phyloP scores from a whole-genome alignment of 345 rosid species.

The Microcos paniculata region DNA sequence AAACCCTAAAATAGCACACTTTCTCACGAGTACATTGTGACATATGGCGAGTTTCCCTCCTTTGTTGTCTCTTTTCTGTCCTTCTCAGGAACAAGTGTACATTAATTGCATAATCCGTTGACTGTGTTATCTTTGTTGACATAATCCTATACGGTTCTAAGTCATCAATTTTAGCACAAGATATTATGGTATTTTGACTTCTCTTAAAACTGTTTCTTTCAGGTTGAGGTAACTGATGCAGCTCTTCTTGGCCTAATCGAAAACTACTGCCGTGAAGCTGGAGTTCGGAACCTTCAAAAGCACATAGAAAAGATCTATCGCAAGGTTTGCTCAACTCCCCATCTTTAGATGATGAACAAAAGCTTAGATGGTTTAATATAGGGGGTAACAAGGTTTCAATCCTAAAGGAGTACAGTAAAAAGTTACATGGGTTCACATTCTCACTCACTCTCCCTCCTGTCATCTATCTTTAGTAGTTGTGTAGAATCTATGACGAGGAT shows the following conservation, averaged over 20 bases:
- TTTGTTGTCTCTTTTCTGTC: not conserved
- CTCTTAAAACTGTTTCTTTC: slow-evolving; percentile 23
- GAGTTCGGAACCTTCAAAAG: slow-evolving; percentile 96
- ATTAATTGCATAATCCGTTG: not conserved
- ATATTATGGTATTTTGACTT: not conserved
- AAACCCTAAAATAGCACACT: not conserved
- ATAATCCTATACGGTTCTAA: not conserved
- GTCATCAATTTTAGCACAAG: not conserved
- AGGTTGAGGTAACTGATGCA: slow-evolving; percentile 92
- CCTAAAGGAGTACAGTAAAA: not conserved
- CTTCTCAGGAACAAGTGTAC: not conserved
- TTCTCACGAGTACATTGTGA: not conserved
- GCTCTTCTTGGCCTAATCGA: slow-evolving; percentile 92
- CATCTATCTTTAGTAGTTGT: not conserved
- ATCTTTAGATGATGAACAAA: not conserved
- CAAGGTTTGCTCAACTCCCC: slow-evolving; percentile 50
- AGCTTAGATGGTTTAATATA: slow-evolving; percentile 64
- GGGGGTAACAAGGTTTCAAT: slow-evolving; percentile 84
- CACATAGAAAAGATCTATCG: slow-evolving; percentile 96
- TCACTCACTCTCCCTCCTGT: not conserved
- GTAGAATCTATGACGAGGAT: not conserved
- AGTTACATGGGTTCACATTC: not conserved
- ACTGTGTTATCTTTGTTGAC: not conserved
- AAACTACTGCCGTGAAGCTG: slow-evolving; percentile 96
- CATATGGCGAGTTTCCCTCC: not conserved